Evolutionary conservation across 192 early-diverging fungal species (phyloP).

Genomic region (Rhizophagus prolifer): DNA sequence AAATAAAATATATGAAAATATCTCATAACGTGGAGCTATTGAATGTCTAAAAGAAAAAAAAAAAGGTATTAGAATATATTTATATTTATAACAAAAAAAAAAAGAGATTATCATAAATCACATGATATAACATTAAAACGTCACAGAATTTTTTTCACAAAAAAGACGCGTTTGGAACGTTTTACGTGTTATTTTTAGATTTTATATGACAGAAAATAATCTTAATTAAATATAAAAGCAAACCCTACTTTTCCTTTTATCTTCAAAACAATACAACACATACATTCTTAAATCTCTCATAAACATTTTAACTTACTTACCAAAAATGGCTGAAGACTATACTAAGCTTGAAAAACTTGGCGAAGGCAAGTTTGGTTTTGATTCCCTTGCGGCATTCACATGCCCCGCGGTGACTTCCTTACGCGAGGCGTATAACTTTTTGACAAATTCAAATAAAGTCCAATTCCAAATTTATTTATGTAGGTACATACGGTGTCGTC

Average conservation of each 20-base stretch:
- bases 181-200: too few relatives aligned
- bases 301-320: neutral
- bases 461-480: neutral
- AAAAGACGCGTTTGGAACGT: too few relatives aligned
- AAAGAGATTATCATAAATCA: too few relatives aligned
- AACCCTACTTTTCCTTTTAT: too few relatives aligned
- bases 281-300: too few relatives aligned
- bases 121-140: too few relatives aligned
- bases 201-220: too few relatives aligned
- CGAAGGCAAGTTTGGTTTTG: constrained; percentile 26
- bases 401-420: too few relatives aligned
- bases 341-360: constrained; percentile 75
- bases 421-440: neutral
- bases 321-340: constrained; percentile 47
- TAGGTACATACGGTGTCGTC: constrained; percentile 81
- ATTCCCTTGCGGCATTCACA: too few relatives aligned
- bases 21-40: neutral
- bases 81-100: neutral
- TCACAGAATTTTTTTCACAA: too few relatives aligned
- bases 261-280: too few relatives aligned
- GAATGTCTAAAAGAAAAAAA: neutral
- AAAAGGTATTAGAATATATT: neutral
- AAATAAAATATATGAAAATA: neutral
- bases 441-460: neutral
- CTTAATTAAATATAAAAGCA: too few relatives aligned